A percentile compares a stretch with the other conserved stretches of the same genome.
These are phyloP conservation scores for Diutina rugosa DNA, from an alignment of 1,139 yeast species.

Conservation along the genomic window DNA sequence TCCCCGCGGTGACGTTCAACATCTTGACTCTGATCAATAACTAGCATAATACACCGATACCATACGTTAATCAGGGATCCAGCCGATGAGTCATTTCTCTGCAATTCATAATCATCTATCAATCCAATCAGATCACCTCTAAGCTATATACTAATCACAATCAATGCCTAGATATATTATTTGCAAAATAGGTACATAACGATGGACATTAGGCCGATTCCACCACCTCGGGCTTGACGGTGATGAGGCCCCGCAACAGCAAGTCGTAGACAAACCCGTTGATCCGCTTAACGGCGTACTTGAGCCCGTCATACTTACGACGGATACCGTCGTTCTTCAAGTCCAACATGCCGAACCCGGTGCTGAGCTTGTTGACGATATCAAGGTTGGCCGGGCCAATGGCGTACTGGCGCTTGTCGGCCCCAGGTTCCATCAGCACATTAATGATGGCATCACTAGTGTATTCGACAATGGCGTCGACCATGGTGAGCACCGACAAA, in stretches of 20 bases:
- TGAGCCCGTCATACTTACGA: slow-evolving; percentile 18
- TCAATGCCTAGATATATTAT: too few species aligned
- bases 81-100: too few species aligned
- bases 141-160: too few species aligned
- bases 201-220: background rate
- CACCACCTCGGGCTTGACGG: background rate
- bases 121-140: too few species aligned
- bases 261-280: slow-evolving; percentile 19
- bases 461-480: slow-evolving; percentile 16
- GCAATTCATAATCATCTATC: too few species aligned
- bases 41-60: background rate
- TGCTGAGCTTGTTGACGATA: slow-evolving; percentile 14
- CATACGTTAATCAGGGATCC: background rate
- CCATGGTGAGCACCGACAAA: slow-evolving; percentile 12
- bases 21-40: slow-evolving; percentile 44
- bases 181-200: too few species aligned
- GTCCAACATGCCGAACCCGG: slow-evolving; percentile 18
- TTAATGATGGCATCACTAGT: slow-evolving; percentile 16
- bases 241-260: slow-evolving; percentile 1
- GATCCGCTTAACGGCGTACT: slow-evolving; percentile 17
- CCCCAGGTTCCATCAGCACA: slow-evolving; percentile 10
- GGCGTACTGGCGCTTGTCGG: slow-evolving; percentile 10
- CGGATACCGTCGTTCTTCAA: slow-evolving; percentile 18
- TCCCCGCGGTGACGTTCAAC: slow-evolving; percentile 61
- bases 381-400: slow-evolving; percentile 14